Evolutionary conservation across 768 basidiomycete genomes (phyloP).

Genomic region (Tricholoma sp.): DNA sequence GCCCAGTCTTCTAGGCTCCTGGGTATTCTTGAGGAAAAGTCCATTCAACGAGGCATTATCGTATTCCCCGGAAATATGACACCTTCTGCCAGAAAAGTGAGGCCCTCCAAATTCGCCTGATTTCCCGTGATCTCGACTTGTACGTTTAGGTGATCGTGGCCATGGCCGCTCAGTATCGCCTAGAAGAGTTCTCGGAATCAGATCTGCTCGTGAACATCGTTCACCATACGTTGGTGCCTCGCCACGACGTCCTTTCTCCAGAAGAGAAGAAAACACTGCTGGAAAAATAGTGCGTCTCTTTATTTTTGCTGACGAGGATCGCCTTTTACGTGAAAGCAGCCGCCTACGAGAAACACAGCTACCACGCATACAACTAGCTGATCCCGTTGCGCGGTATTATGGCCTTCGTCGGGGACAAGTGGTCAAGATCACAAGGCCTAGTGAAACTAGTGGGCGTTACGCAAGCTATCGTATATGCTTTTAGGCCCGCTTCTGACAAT

Average conservation of each 20-base stretch:
- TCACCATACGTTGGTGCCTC: constrained; percentile 91
- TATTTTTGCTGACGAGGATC: neutral
- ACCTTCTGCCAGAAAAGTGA: constrained; percentile 89
- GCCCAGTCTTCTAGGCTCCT: constrained; percentile 57
- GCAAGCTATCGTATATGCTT: constrained; percentile 92
- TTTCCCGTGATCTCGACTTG: constrained; percentile 10
- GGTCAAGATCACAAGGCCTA: constrained; percentile 95
- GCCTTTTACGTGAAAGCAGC: constrained; percentile 38
- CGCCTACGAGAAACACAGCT: constrained; percentile 97
- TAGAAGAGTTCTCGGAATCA: constrained; percentile 96
- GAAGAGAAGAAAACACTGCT: constrained; percentile 86
- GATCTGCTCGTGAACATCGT: constrained; percentile 97
- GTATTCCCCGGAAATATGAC: constrained; percentile 97
- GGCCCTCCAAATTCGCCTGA: constrained; percentile 12
- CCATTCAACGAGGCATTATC: constrained; percentile 86
- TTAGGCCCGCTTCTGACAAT: constrained; percentile 26
- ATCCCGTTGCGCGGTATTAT: constrained; percentile 98
- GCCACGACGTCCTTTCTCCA: constrained; percentile 78
- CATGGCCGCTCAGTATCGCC: constrained; percentile 78
- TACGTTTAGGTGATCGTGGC: constrained; percentile 77
- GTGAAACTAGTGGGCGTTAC: constrained; percentile 93
- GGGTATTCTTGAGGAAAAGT: constrained; percentile 85
- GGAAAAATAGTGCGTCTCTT: constrained; percentile 79
- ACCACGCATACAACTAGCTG: constrained; percentile 92
- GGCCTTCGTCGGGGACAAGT: constrained; percentile 93